Percentiles rank a stretch among this genome's conserved stretches.
Conservation (phyloP, 257 asterid genomes). For the Fraxinus americana region DNA sequence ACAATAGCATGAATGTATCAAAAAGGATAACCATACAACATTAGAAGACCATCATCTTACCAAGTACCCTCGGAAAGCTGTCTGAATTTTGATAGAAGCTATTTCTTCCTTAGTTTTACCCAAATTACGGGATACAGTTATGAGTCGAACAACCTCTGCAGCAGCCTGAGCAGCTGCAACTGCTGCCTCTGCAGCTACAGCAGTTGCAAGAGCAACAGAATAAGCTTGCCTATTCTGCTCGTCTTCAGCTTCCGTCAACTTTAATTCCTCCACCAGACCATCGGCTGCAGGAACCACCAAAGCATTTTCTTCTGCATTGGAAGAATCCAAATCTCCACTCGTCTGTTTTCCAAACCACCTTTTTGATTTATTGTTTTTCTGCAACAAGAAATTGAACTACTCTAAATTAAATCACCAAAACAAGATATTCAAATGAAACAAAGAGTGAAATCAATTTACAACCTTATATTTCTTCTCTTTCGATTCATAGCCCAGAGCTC, state of each 20-base stretch:
- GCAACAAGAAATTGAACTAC: conserved; percentile 5
- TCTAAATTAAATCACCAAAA: background rate
- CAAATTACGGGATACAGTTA: conserved; percentile 46
- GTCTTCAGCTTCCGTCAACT: conserved; percentile 61
- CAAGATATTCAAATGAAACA: background rate
- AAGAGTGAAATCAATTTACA: conserved; percentile 1
- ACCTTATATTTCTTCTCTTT: conserved; percentile 58
- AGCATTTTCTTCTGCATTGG: conserved; percentile 40
- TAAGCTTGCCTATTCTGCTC: conserved; percentile 68
- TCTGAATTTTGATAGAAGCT: conserved; percentile 74
- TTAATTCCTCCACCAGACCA: conserved; percentile 40
- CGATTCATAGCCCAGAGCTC: conserved; percentile 51
- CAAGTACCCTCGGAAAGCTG: conserved; percentile 76
- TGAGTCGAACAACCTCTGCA: conserved; percentile 78
- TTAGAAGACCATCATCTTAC: conserved; percentile 36
- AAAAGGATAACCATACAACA: background rate
- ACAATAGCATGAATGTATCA: too few species aligned
- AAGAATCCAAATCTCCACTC: conserved; percentile 35
- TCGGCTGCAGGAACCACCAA: conserved; percentile 5
- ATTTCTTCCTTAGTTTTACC: conserved; percentile 62
- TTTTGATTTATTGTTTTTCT: conserved; percentile 47
- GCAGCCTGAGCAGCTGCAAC: conserved; percentile 87
- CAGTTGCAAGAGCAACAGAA: conserved; percentile 74
- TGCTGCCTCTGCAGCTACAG: conserved; percentile 89
- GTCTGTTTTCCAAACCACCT: conserved; percentile 58